phyloP scores from a whole-genome alignment of 352 stramenopile species.

The Peronospora farinosa region DNA sequence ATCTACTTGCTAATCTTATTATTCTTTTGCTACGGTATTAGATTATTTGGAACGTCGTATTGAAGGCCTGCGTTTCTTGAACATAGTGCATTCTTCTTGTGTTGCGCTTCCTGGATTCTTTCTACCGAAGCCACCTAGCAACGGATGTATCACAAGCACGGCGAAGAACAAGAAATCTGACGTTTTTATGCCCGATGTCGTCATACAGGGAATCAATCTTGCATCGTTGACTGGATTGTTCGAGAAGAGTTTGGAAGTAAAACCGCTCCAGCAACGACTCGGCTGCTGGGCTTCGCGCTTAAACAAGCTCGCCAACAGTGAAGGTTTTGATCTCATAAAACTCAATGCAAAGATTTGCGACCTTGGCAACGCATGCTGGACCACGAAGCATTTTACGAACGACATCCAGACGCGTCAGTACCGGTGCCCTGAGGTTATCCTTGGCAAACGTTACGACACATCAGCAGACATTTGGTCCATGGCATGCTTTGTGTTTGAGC shows the following conservation, averaged over 20 bases:
- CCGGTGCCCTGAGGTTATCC: constrained; percentile 95
- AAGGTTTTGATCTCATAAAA: constrained; percentile 54
- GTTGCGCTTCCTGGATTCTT: constrained; percentile 58
- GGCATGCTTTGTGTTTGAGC: constrained; percentile 98
- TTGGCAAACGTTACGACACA: constrained; percentile 96
- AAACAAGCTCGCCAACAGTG: constrained; percentile 28
- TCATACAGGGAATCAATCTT: constrained; percentile 49
- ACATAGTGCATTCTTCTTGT: constrained; percentile 25
- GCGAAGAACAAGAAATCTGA: constrained; percentile 3
- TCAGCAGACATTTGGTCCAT: constrained; percentile 99
- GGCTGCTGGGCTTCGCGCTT: constrained; percentile 38
- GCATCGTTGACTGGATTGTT: constrained; percentile 13
- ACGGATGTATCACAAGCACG: constrained; percentile 10
- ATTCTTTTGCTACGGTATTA: constrained; percentile 13
- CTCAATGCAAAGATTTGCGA: constrained; percentile 91
- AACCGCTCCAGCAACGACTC: constrained; percentile 32
- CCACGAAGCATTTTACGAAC: constrained; percentile 97
- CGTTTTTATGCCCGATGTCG: constrained; percentile 12
- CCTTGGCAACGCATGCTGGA: constrained; percentile 99
- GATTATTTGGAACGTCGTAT: constrained; percentile 41
- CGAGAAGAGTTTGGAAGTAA: constrained; percentile 13
- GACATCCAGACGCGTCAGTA: constrained; percentile 99
- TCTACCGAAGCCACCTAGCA: constrained; percentile 31
- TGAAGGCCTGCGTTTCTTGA: constrained; percentile 44
- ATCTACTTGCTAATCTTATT: constrained; percentile 2